Evolutionary conservation across 257 asterid species (phyloP).

Genomic region (Capsicum chinense): DNA sequence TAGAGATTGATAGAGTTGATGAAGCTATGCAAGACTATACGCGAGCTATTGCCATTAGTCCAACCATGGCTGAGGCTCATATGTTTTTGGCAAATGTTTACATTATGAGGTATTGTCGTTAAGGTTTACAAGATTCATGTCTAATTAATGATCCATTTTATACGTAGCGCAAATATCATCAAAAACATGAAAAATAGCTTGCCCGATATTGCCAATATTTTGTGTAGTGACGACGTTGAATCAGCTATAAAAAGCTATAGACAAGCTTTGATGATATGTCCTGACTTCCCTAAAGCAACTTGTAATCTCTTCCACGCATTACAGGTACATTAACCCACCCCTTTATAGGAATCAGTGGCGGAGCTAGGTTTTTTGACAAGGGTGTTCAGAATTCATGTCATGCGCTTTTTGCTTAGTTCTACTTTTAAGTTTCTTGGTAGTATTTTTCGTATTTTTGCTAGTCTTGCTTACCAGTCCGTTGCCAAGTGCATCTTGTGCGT

Average conservation of each 20-base stretch:
- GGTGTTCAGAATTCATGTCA: neutral
- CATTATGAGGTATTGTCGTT: conserved; percentile 68
- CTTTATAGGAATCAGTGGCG: neutral
- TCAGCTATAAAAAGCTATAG: conserved; percentile 88
- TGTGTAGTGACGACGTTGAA: conserved; percentile 73
- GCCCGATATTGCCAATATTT: neutral
- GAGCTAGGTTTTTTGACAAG: too few species aligned
- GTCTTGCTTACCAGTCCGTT: neutral
- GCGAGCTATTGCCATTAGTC: conserved; percentile 78
- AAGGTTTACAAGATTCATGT: neutral
- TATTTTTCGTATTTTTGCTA: too few species aligned
- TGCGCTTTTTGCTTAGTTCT: neutral
- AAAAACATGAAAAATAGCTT: too few species aligned
- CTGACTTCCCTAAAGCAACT: conserved; percentile 94
- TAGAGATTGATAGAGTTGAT: conserved; percentile 84
- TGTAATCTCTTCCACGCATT: conserved; percentile 90
- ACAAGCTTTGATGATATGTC: conserved; percentile 80
- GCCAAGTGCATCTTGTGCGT: neutral
- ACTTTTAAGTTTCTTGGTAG: too few species aligned
- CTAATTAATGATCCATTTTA: too few species aligned
- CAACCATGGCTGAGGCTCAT: conserved; percentile 96
- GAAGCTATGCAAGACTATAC: conserved; percentile 89
- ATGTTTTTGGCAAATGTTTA: conserved; percentile 91
- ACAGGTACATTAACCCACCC: conserved; percentile 53
- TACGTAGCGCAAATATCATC: too few species aligned